Evolutionary conservation across 768 basidiomycete species (phyloP), one percentile per base, ranked within the genome.

Genomic region (Lanmaoa pseudosensibilis): DNA sequence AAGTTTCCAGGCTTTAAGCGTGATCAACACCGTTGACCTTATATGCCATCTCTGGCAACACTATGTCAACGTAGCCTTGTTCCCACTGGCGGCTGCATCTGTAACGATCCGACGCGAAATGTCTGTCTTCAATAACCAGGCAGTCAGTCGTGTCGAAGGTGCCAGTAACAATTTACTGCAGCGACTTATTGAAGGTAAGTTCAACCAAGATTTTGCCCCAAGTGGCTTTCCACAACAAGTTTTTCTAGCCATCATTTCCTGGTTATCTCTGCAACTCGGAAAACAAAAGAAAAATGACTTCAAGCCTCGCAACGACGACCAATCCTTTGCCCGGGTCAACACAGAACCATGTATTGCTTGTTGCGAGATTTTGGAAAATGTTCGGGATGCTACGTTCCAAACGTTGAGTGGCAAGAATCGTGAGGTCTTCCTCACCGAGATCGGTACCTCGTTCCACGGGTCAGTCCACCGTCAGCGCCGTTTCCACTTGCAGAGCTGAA

Each of bases 281-380:
- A 95, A 94, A 71, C 97, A 99, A 71, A 98, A 98, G 77, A 90
- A 88, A 65, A 90, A 85, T 48, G 97, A 99, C 69, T 99, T 97
- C 77, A 97, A 96, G 72, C 97, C 97, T 12, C 84, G 89, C 37
- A 94, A 98, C 63, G 97, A 99, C 66, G 96, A 98, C 63, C 73
- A 94, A 23, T 94, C 94, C 0, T 98, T 98, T 71, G 92, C 94
- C 4, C 78, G 94, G 21, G 92, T 92, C 27, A 97, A 93, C 67
- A 98, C 97, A 0, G 96, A 98, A 60, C 94, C 97, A 0, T 98
- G 94, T 68, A 66, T 86, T 18, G 79, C 84, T 2, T 93, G 90
- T 63, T 96, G 95, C 66, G 93, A 96, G 18, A 81, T 80, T 33
- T 74, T 99, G 49, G 90, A 91, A 60, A 90, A 84, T 63, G 84